Evolutionary conservation across 73 alveolate species (phyloP), one percentile per base, ranked within the genome.

Genomic region (Blepharisma japonicum): DNA sequence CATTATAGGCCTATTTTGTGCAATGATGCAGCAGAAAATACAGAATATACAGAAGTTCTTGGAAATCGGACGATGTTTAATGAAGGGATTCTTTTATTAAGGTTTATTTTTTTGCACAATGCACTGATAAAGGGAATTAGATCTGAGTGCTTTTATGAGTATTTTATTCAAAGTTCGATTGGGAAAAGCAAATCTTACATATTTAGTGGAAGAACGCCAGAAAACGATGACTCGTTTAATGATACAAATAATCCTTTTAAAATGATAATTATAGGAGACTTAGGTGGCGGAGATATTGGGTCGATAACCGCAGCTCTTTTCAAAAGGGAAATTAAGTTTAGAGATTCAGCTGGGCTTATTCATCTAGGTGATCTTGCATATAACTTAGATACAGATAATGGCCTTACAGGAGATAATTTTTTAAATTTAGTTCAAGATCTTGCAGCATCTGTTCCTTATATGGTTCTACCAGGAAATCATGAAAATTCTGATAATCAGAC

Each of bases 61-160:
- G 47, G n/a, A 61, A 14, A 14, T 25, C 38, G 74, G 14, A 61
- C 23, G 11, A 39, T 14, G 18, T 61, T 61, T 25, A 32, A 32
- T 3, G 42, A 32, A 32, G 74, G 74, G 39, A 5, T 9, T 61
- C 50, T 14, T 2, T 1, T 61, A 2, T 2, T 14, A 14, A n/a
- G 74, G 23, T 61, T 20, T 61, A 9, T 11, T 8, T 61, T 18
- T 25, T 8, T 61, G 14, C 74, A 61, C 5, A 61, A n/a, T 14
- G 74, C 50, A 25, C 47, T 61, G 11, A 14, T 61, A 1, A 61
- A 25, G 14, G 23, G 23, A 2, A 8, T 61, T 8, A 61, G 49
- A 14, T 25, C 74, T 61, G 74, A 61, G 14, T 61, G 74, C 47
- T 9, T 9, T 61, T 61, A 61, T 61, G 38, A 14, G 47, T 61